phyloP scores from a whole-genome alignment of 2,329 filamentous ascomycete genomes.

The Aquanectria penicillioides region DNA sequence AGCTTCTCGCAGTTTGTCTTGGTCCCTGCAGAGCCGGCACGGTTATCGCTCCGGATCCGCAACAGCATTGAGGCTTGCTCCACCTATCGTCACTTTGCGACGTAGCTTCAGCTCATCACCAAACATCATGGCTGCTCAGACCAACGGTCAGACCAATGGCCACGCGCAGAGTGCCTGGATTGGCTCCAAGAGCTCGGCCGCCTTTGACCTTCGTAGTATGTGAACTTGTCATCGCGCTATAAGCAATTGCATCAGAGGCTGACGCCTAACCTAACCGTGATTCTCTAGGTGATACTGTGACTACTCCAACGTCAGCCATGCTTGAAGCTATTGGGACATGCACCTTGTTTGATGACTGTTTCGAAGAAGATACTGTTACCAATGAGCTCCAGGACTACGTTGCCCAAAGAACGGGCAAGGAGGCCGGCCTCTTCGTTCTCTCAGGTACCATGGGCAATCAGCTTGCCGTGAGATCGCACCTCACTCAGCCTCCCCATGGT shows the following conservation, averaged over 20 bases:
- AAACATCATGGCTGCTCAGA: constrained; percentile 27
- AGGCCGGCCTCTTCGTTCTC: constrained; percentile 81
- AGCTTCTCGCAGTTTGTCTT: background rate
- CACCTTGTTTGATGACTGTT: constrained; percentile 86
- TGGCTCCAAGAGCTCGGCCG: constrained; percentile 50
- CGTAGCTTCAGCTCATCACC: constrained; percentile 24
- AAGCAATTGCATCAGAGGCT: too few relatives aligned
- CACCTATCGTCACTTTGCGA: background rate
- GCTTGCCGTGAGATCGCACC: constrained; percentile 79
- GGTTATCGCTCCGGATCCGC: background rate
- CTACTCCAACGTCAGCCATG: constrained; percentile 83
- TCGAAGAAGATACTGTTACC: constrained; percentile 82
- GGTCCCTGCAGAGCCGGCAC: background rate
- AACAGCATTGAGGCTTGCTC: background rate
- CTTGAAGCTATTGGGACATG: constrained; percentile 79
- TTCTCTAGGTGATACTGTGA: constrained; percentile 63
- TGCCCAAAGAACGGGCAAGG: constrained; percentile 77
- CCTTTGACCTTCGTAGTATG: constrained; percentile 54
- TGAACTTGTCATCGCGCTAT: background rate
- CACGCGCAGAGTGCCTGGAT: constrained; percentile 47
- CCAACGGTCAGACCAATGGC: constrained; percentile 12
- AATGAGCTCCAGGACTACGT: constrained; percentile 78
- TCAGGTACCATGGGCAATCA: constrained; percentile 97
- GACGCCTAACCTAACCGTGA: background rate
- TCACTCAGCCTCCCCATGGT: constrained; percentile 81